Base-by-base conservation (phyloP, 352 stramenopile species). In the Phytophthora foliorum region DNA sequence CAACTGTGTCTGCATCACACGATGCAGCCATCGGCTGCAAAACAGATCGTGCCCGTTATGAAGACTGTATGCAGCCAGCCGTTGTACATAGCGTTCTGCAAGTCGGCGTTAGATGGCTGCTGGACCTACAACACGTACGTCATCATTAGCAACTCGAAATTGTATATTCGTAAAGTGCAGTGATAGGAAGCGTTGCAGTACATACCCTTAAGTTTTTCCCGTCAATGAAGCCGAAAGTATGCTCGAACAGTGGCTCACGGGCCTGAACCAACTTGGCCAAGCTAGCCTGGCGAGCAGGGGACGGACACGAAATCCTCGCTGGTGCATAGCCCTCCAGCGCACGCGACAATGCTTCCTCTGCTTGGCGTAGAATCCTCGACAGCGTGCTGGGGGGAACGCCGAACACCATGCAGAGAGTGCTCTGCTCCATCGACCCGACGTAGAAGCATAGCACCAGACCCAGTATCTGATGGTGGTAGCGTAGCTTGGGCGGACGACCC, bases 1-100 rank as follows among this genome's bases (percentile, higher is more conserved):
- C 46, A 75, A 61, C 34, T 64, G 62, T 59, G 68, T 39, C 14
- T 55, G 29, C 21, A 41, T 54, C 31, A 50, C 21, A 39, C 65
- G 41, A 16, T 52, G 54, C 29, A 38, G 19, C 48, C 68, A 46
- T 38, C 46, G 19, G 13, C 45, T 25, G 36, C 34, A 34, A 36
- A 72, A 63, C 50, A 67, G 25, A 54, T 34, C 4, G 41, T 34
- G 62, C 57, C 17, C 53, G 50, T 34, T 1, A 46, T 14, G 67
- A 72, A 63, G 62, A 31, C 46, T 19, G 9, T 8, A 8, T 36
- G 45, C 22, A 36, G 34, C 34, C 34, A 41, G 7, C 34, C 34
- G 34, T 41, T 41, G 13, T 41, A 41, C 34, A 41, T 41, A 17
- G 21, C 22, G 17, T 32, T 53, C 22, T 53, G 22, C 10, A 38